Evolutionary conservation across 495 filamentous ascomycete species (phyloP).

Genomic region (Trichoderma gamsii): DNA sequence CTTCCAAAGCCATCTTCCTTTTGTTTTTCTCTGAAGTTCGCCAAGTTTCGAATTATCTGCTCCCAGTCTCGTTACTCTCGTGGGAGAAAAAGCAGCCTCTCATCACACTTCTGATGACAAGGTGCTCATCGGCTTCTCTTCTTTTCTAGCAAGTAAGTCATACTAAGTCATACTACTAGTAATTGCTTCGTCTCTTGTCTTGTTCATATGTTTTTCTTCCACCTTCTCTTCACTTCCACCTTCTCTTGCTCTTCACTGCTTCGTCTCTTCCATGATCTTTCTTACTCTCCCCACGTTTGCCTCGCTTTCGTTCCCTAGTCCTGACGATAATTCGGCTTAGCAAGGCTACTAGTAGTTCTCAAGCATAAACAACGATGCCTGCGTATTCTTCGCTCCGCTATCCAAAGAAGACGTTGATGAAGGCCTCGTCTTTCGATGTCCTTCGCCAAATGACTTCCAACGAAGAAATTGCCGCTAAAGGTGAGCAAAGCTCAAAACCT

Average conservation of each 20-base stretch:
- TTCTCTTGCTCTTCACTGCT: not conserved
- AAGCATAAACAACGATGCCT: not conserved
- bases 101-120: too few relatives aligned
- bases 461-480: not conserved
- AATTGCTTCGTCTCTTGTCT: not conserved
- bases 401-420: not conserved
- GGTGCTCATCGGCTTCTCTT: too few relatives aligned
- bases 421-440: slow-evolving; percentile 4
- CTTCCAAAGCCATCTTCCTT: not conserved
- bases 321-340: not conserved
- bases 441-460: not conserved
- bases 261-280: not conserved
- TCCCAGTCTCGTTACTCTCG: too few relatives aligned
- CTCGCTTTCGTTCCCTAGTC: not conserved
- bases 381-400: not conserved
- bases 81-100: too few relatives aligned
- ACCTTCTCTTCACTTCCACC: not conserved
- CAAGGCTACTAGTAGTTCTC: too few relatives aligned
- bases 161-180: too few relatives aligned
- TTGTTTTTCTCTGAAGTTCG: not conserved
- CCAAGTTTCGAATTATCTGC: too few relatives aligned
- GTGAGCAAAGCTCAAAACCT: not conserved
- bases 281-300: not conserved
- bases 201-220: not conserved
- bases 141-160: too few relatives aligned